Percentiles rank a stretch among this genome's conserved stretches.
Conservation (phyloP, 2,329 filamentous ascomycete species). For the Arthrobotrys megalospora region DNA sequence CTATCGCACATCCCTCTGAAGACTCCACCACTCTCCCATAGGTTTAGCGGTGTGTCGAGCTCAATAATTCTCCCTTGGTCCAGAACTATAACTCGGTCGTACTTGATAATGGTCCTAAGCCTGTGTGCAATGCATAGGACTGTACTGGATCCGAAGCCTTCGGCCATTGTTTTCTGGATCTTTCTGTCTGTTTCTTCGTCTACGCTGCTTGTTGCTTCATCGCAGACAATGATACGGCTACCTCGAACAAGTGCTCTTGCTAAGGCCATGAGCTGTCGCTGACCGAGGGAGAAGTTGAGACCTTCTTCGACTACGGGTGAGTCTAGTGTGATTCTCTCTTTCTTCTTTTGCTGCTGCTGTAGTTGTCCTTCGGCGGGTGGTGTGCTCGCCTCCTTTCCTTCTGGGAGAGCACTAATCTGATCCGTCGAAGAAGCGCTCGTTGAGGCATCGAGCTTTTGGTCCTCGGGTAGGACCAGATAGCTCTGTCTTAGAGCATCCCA, state of each 20-base stretch:
- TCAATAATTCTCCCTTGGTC: conserved; percentile 89
- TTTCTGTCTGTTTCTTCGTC: conserved; percentile 98
- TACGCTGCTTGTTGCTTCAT: conserved; percentile 93
- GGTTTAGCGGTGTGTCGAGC: conserved; percentile 80
- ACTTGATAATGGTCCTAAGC: conserved; percentile 90
- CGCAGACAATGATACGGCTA: conserved; percentile 93
- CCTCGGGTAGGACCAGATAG: conserved; percentile 73
- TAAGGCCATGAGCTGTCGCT: conserved; percentile 94
- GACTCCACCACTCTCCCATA: conserved; percentile 83
- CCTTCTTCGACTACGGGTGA: conserved; percentile 91
- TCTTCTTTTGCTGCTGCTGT: conserved; percentile 65
- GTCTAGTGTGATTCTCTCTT: conserved; percentile 82
- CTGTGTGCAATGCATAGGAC: conserved; percentile 93
- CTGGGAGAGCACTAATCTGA: conserved; percentile 2
- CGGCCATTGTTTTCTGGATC: conserved; percentile 90
- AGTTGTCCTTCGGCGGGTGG: conserved; percentile 63
- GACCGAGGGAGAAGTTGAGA: conserved; percentile 93
- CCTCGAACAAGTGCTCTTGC: conserved; percentile 89
- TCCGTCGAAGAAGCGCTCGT: conserved; percentile 36
- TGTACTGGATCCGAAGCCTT: conserved; percentile 87
- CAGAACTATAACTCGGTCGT: conserved; percentile 98
- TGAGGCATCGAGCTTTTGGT: conserved; percentile 40
- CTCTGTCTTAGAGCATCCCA: conserved; percentile 84
- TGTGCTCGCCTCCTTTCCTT: conserved; percentile 62
- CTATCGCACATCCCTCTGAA: conserved; percentile 92